phyloP scores from a whole-genome alignment of 192 early-diverging fungal species.

The Coemansia sp. region DNA sequence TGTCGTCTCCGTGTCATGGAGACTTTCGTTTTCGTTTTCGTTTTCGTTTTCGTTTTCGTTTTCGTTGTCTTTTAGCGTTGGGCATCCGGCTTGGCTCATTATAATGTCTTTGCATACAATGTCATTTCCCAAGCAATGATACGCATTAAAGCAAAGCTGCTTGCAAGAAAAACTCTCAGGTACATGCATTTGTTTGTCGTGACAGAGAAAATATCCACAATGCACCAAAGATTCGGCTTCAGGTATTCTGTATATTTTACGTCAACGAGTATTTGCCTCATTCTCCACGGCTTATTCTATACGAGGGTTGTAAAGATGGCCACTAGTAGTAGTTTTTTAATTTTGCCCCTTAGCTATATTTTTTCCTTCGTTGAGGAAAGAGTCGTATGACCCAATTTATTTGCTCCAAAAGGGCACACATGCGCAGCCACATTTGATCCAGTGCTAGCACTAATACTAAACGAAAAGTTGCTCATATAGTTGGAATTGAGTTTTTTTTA shows the following conservation, averaged over 20 bases:
- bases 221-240: not conserved
- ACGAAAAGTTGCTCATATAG: too few species aligned
- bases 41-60: not conserved
- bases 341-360: not conserved
- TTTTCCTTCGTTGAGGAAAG: too few species aligned
- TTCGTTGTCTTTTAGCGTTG: not conserved
- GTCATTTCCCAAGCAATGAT: not conserved
- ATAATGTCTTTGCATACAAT: not conserved
- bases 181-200: not conserved
- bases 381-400: too few species aligned
- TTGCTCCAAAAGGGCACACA: not conserved
- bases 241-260: not conserved
- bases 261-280: not conserved
- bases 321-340: too few species aligned
- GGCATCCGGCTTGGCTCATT: not conserved
- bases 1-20: not conserved
- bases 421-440: not conserved
- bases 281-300: not conserved
- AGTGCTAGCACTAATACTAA: too few species aligned
- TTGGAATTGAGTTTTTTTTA: too few species aligned
- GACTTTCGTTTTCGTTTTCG: not conserved
- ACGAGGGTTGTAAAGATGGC: too few species aligned
- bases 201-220: not conserved
- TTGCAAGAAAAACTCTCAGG: not conserved
- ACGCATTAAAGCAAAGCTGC: not conserved